Evolutionary conservation across 768 basidiomycete species (phyloP).

Genomic region (Asterophora lycoperdoides): DNA sequence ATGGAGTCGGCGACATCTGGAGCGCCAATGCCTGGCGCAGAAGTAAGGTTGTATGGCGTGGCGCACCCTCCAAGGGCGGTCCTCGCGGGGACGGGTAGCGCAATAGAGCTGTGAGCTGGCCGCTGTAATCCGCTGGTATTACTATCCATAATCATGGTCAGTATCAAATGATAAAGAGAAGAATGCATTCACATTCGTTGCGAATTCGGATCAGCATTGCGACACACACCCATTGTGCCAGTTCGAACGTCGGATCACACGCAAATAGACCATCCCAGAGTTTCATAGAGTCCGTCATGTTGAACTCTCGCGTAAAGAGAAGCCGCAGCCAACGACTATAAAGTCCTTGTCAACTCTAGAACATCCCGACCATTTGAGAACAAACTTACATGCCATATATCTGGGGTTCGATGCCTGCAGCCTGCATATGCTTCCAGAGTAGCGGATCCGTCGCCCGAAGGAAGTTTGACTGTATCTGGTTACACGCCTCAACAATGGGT

Average conservation of each 20-base stretch:
- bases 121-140: conserved; percentile 81
- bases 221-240: conserved; percentile 85
- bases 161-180: conserved; percentile 1
- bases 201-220: conserved; percentile 95
- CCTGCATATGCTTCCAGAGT: conserved; percentile 71
- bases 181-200: conserved; percentile 56
- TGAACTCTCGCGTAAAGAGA: conserved; percentile 90
- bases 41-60: conserved; percentile 64
- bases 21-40: conserved; percentile 81
- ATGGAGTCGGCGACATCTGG: conserved; percentile 66
- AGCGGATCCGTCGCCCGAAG: conserved; percentile 77
- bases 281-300: conserved; percentile 71
- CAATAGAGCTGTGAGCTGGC: conserved; percentile 76
- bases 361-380: background rate
- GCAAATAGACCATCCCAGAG: conserved; percentile 98
- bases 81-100: conserved; percentile 70
- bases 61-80: conserved; percentile 30
- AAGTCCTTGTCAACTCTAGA: conserved; percentile 3
- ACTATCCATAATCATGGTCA: conserved; percentile 44
- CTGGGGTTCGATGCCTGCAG: conserved; percentile 87
- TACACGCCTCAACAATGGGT: conserved; percentile 84
- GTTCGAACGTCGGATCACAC: conserved; percentile 69
- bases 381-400: conserved; percentile 87
- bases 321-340: conserved; percentile 88
- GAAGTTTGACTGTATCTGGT: conserved; percentile 68